Conservation (phyloP, 2,329 filamentous ascomycete genomes). For the Akanthomyces muscarius region DNA sequence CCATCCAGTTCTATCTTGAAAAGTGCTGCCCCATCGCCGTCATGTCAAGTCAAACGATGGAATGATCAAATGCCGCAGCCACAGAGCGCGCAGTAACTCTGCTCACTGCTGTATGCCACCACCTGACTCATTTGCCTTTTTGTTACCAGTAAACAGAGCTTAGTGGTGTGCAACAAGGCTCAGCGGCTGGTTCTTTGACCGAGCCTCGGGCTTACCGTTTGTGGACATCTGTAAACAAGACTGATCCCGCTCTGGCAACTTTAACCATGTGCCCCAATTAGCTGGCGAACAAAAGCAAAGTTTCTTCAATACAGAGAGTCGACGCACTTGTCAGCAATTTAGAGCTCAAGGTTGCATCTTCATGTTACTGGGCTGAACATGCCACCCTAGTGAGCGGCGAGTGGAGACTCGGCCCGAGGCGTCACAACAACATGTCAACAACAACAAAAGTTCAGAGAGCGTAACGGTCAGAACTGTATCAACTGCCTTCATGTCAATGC, state of each 20-base stretch:
- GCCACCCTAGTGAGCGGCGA: neutral
- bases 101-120: too few relatives aligned
- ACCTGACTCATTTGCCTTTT: too few relatives aligned
- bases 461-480: conserved; percentile 6
- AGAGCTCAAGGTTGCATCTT: neutral
- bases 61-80: too few relatives aligned
- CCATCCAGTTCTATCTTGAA: too few relatives aligned
- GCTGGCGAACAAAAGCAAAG: neutral
- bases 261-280: neutral
- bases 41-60: too few relatives aligned
- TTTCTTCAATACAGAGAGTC: neutral
- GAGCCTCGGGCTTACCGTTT: neutral
- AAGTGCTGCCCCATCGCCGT: too few relatives aligned
- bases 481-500: conserved; percentile 21
- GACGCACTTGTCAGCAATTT: neutral
- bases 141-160: too few relatives aligned
- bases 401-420: conserved; percentile 4
- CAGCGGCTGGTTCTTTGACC: neutral
- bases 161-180: neutral
- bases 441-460: neutral
- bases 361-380: neutral
- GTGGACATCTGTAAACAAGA: neutral
- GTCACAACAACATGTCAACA: conserved; percentile 1
- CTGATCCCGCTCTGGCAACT: neutral
- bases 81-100: too few relatives aligned